phyloP scores from a whole-genome alignment of 2,329 filamentous ascomycete genomes.

The Aspergillus alliaceus region DNA sequence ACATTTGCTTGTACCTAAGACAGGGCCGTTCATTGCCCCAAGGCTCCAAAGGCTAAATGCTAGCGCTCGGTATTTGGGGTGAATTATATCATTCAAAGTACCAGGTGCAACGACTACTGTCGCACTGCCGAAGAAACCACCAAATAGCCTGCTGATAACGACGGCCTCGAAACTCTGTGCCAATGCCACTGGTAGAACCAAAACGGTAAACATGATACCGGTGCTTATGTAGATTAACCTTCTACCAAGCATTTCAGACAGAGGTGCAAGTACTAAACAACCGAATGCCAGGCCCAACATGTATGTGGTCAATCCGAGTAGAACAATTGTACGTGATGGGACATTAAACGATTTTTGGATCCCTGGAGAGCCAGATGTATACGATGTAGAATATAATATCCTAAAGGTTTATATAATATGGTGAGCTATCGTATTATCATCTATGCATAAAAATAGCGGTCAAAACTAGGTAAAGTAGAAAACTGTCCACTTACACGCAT shows the following conservation, averaged over 20 bases:
- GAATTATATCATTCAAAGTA: conserved; percentile 72
- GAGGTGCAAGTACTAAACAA: conserved; percentile 65
- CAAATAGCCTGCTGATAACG: conserved; percentile 18
- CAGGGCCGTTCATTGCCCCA: conserved; percentile 71
- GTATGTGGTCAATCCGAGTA: conserved; percentile 72
- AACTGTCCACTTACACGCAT: conserved; percentile 10
- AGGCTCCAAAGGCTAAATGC: conserved; percentile 76
- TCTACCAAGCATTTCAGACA: conserved; percentile 40
- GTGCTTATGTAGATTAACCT: conserved; percentile 61
- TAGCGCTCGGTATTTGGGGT: conserved; percentile 71
- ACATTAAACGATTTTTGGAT: conserved; percentile 64
- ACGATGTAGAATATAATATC: conserved; percentile 69
- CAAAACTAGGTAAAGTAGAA: background rate
- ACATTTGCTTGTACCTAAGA: conserved; percentile 26
- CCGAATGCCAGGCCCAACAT: conserved; percentile 68
- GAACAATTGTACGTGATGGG: conserved; percentile 55
- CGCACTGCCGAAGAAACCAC: conserved; percentile 61
- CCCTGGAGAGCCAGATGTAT: conserved; percentile 67
- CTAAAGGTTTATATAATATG: no score
- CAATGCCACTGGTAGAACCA: conserved; percentile 67
- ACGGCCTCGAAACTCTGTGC: conserved; percentile 38
- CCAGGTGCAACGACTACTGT: conserved; percentile 77
- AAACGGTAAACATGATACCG: conserved; percentile 59
- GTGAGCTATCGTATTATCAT: no score
- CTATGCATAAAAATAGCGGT: background rate